These are phyloP conservation scores for Clavispora asparagi DNA, from an alignment of 805 yeast species.

Conservation along the genomic window DNA sequence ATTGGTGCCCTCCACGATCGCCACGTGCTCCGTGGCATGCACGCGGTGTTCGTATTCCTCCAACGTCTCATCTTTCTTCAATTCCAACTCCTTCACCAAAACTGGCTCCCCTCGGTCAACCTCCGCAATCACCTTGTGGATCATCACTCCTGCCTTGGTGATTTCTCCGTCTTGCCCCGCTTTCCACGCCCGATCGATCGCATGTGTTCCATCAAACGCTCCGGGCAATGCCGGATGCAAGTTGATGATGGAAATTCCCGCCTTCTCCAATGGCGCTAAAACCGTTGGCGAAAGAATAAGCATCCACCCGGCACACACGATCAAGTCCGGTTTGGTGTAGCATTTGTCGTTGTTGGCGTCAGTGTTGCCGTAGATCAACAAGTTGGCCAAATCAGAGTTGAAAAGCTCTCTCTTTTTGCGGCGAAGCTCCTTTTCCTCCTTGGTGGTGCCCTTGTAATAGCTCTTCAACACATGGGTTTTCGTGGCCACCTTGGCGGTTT, in stretches of 20 bases:
- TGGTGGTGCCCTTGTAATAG: slow-evolving; percentile 73
- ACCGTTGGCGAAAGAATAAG: slow-evolving; percentile 78
- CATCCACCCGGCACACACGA: slow-evolving; percentile 99
- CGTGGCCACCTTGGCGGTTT: slow-evolving; percentile 63
- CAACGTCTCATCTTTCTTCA: slow-evolving; percentile 66
- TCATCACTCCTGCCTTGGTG: slow-evolving; percentile 86
- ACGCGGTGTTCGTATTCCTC: slow-evolving; percentile 80
- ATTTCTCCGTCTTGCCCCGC: slow-evolving; percentile 85
- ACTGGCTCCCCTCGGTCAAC: slow-evolving; percentile 93
- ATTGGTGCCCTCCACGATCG: slow-evolving; percentile 88
- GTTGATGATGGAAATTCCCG: slow-evolving; percentile 75
- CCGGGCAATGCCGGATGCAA: slow-evolving; percentile 97
- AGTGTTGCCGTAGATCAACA: slow-evolving; percentile 49
- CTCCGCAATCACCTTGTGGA: slow-evolving; percentile 92
- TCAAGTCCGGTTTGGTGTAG: slow-evolving; percentile 64
- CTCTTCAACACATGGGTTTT: slow-evolving; percentile 62
- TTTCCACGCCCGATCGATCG: slow-evolving; percentile 93
- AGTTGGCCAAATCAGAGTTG: slow-evolving; percentile 71
- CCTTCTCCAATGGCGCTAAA: slow-evolving; percentile 56
- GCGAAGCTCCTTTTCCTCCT: slow-evolving; percentile 58
- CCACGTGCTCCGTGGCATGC: slow-evolving; percentile 79
- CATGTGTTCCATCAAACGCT: slow-evolving; percentile 94
- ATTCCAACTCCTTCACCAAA: slow-evolving; percentile 70
- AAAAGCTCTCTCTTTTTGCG: slow-evolving; percentile 59
- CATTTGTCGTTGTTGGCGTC: slow-evolving; percentile 24